Base-by-base conservation (phyloP, 2,329 filamentous ascomycete species). In the Coniochaeta ligniaria region DNA sequence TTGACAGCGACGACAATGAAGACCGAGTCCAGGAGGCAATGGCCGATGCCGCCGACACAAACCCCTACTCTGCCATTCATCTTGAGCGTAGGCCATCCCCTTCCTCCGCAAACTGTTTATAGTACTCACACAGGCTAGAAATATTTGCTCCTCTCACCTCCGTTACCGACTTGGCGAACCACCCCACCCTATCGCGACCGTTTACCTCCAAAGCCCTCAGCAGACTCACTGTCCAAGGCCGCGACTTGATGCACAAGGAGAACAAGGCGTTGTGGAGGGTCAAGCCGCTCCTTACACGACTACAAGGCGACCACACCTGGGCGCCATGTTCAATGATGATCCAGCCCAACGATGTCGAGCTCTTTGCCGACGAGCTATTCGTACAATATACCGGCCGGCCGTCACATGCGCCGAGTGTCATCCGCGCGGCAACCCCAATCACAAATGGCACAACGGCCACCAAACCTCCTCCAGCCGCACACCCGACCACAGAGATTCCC, bases 281-380 rank as follows among this genome's bases (percentile, higher is more conserved):
- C 55, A 91, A 91, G 70, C 85, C 88, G 65, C 75, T 95, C 58
- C 80, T 91, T 65, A 89, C 88, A 35, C 84, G 84, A 64, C 80
- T 95, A 9, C 85, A 89, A 57, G 91, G 91, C 35, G 91, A 96
- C 71, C 84, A 87, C 63, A 85, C 84, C 16, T 88, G 86, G 85
- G 80, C 82, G 52, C 84, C 85, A 8, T 87, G 84, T 68, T 79
- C 80, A 55, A 75, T 78, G 64, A 82, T 88, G 74, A 74, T 86
- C 41, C 80, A 80, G 0, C 75, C 80, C 6, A 77, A 83, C 65
- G 84, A 88, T 66, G 73, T 79, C 59, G 76, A 82, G 38, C 71
- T 86, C 1, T 88, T 81, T 64, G 78, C 76, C 57, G 77, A 83
- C 59, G 74, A 78, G 22, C 75, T 77, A 56, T 71, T 79, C 9